Evolutionary conservation across 495 filamentous ascomycete genomes (phyloP), one percentile per base, ranked within the genome.

Genomic region (Platismatia glauca): DNA sequence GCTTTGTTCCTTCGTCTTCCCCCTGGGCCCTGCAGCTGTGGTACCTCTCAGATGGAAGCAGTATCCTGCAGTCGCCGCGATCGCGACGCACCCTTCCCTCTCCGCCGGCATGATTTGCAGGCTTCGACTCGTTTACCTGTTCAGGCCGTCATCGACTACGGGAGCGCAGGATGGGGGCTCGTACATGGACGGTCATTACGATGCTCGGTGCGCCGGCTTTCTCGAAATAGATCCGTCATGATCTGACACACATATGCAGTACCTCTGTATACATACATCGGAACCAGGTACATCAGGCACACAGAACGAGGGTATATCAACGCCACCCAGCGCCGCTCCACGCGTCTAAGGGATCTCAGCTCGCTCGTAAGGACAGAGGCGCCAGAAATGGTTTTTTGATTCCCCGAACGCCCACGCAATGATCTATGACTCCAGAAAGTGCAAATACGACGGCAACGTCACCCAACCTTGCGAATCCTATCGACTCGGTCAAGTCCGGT

Each of bases 351-450:
- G 16, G 33, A 53, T 29, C 0, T 15, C 50, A 53, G 29, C 29
- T 53, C 50, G 27, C 11, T 33, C 22, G 6, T 20, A n/a, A 33
- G 50, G n/a, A 29, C 29, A 53, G n/a, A 53, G 15, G 50, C 29
- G 50, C 50, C 18, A 53, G 6, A 18, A 2, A 31, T 34, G 29
- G 16, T 33, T 29, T 48, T 31, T 43, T 46, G 37, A 12, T 33
- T 35, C 48, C 38, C 48, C 29, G 9, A 62, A 56, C 50, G 50
- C 60, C 60, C 20, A 15, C 37, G 50, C 50, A 56, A 62, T 56
- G 50, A 18, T 34, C 6, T 11, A 43, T 31, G 50, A 29, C 50
- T 43, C 3, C 7, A 56, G 18, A 31, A 37, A 39, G 37, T 61
- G 33, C 58, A 39, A 18, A 61, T n/a, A 33, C 8, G 12, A 55